Evolutionary conservation across 495 filamentous ascomycete genomes (phyloP), one percentile per base, ranked within the genome.

Genomic region (Trichoderma reesei): DNA sequence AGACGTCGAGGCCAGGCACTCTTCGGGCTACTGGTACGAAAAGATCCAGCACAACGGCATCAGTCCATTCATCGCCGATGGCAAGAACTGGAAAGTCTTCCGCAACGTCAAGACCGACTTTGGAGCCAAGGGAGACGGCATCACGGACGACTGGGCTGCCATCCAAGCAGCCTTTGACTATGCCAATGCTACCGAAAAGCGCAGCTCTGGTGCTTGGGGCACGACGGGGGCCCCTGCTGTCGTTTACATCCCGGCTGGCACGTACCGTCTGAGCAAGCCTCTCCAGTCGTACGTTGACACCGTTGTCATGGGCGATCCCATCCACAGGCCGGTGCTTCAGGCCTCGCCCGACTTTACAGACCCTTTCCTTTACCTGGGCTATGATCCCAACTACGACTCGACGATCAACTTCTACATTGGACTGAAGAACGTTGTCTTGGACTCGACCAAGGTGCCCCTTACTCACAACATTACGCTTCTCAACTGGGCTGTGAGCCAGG

Each of bases 101-200:
- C 77, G 84, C 16, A 84, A 86, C 69, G 86, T 92, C 72, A 91
- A 90, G 73, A 76, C 80, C 38, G 78, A 81, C 14, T 73, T 66
- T 41, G 93, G 92, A 48, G 91, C 90, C 68, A 88, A 86, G 73
- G 93, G 93, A 68, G 91, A 90, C 72, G 88, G 88, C 38, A 67
- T 72, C 20, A 83, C 86, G 20, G 88, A 91, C 66, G 88, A 90
- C 67, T 88, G 86, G 10, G 79, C 77, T 0, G 83, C 80, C 16
- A 82, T 98, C 69, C 91, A 98, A 41, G 66, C 56, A 13, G 71
- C 68, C 16, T 69, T 72, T 61, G 64, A 69, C 34, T 65, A 37
- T 44, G 69, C 64, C 48, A 64, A 67, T 56, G 69, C 68, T 67
- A 67, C 59, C n/a, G 62, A 59, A 31, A 37, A 39, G n/a, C 66